These are phyloP conservation scores for Suillus discolor DNA, from an alignment of 768 basidiomycete genomes.

Conservation along the genomic window DNA sequence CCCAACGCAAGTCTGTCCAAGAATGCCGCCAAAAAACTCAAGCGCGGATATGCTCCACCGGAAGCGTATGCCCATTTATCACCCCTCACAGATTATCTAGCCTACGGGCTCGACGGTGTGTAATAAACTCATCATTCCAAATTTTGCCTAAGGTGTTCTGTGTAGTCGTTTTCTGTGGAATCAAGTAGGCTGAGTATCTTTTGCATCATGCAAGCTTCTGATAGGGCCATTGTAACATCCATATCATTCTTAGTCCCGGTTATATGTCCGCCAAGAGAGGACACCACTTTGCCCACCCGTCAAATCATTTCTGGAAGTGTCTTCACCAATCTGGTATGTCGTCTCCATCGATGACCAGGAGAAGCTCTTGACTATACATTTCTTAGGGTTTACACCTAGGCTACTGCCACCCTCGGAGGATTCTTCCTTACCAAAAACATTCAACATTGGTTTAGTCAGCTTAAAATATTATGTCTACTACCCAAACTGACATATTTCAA, in stretches of 20 bases:
- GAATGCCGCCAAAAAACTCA: slow-evolving; percentile 30
- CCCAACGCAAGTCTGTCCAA: neutral
- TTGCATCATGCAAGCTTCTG: neutral
- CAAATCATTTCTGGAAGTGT: slow-evolving; percentile 84
- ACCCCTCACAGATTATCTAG: slow-evolving; percentile 54
- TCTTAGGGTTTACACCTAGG: slow-evolving; percentile 57
- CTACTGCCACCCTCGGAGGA: slow-evolving; percentile 62
- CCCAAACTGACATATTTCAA: neutral
- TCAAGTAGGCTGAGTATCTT: slow-evolving; percentile 57
- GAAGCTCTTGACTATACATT: neutral
- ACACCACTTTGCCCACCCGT: slow-evolving; percentile 78
- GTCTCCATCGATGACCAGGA: neutral
- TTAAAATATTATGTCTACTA: neutral
- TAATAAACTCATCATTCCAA: neutral
- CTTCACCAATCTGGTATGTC: slow-evolving; percentile 61
- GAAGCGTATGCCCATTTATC: slow-evolving; percentile 55
- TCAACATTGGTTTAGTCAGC: slow-evolving; percentile 68
- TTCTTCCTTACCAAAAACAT: slow-evolving; percentile 55
- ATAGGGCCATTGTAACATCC: neutral
- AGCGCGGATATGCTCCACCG: slow-evolving; percentile 51
- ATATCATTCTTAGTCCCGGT: slow-evolving; percentile 55
- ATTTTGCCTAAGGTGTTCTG: neutral
- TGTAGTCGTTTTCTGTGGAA: slow-evolving; percentile 81
- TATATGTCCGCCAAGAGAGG: slow-evolving; percentile 66
- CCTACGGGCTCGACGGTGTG: slow-evolving; percentile 58